Evolutionary conservation across 331 rosid species (phyloP).

Genomic region (Telfairia occidentalis): DNA sequence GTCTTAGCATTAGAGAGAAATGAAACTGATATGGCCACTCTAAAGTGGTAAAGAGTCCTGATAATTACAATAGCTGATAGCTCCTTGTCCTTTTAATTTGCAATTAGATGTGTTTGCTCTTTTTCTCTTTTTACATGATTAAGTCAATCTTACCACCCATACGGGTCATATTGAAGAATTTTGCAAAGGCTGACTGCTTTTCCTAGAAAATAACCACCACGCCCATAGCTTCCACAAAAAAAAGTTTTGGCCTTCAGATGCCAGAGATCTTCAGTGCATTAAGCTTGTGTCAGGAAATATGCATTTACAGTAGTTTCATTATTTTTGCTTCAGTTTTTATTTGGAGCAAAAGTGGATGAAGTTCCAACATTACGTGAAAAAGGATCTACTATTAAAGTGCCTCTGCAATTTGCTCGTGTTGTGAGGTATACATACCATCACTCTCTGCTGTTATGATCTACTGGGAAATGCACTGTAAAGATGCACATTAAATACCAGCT

Average conservation of each 20-base stretch:
- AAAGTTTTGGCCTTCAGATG: neutral
- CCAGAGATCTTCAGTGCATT: neutral
- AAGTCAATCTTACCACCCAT: neutral
- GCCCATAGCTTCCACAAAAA: neutral
- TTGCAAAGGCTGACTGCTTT: neutral
- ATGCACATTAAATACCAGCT: too few species aligned
- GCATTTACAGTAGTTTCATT: neutral
- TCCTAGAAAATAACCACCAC: neutral
- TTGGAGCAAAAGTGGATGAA: conserved; percentile 57
- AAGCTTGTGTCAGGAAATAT: neutral
- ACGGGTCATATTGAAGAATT: neutral
- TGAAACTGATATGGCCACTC: neutral
- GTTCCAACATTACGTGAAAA: conserved; percentile 48
- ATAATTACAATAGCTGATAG: neutral
- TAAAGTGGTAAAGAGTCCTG: neutral
- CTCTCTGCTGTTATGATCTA: neutral
- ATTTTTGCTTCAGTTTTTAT: conserved; percentile 44
- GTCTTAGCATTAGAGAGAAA: neutral
- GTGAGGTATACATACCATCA: conserved; percentile 28
- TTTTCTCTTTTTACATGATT: neutral
- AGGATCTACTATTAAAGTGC: conserved; percentile 26
- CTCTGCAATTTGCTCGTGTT: conserved; percentile 54
- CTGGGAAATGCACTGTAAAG: neutral
- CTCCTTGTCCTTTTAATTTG: neutral
- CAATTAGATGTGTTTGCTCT: neutral